Percentiles rank a stretch among this genome's conserved stretches.
phyloP scores from a whole-genome alignment of 2,329 filamentous ascomycete genomes.

The Ceratocystis diversiconidia region DNA sequence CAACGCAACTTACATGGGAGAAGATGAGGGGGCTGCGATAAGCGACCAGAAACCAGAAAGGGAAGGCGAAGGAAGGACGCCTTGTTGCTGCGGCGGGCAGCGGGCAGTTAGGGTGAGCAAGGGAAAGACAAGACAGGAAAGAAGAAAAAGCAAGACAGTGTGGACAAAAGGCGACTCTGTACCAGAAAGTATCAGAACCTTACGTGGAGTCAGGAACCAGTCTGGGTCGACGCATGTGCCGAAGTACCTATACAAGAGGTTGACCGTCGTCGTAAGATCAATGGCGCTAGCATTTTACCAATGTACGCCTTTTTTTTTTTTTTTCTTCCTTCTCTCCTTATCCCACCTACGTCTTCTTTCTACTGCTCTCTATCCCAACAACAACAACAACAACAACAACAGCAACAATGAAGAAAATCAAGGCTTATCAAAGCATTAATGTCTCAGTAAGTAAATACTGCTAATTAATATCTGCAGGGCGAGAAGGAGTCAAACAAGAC shows the following conservation, averaged over 20 bases:
- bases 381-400: background rate
- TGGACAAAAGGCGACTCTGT: background rate
- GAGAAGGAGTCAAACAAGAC: background rate
- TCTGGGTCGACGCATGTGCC: background rate
- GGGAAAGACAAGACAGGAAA: background rate
- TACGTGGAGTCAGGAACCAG: background rate
- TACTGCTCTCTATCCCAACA: background rate
- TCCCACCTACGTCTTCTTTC: background rate
- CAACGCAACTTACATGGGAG: background rate
- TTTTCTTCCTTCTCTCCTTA: background rate
- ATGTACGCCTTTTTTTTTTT: background rate
- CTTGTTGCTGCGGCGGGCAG: constrained; percentile 6
- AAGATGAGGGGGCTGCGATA: constrained; percentile 6
- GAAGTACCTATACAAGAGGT: constrained; percentile 1
- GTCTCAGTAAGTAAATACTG: background rate
- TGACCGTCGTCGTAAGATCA: background rate
- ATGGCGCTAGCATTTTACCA: background rate
- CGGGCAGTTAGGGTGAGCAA: background rate
- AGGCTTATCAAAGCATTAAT: background rate
- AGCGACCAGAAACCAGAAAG: background rate
- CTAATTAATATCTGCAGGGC: background rate
- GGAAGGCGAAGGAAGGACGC: background rate
- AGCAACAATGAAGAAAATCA: background rate
- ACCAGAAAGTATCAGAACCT: background rate
- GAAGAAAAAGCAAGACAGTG: background rate